These are phyloP conservation scores for Kazachstania viticola DNA, from an alignment of 805 yeast species.

Conservation along the genomic window DNA sequence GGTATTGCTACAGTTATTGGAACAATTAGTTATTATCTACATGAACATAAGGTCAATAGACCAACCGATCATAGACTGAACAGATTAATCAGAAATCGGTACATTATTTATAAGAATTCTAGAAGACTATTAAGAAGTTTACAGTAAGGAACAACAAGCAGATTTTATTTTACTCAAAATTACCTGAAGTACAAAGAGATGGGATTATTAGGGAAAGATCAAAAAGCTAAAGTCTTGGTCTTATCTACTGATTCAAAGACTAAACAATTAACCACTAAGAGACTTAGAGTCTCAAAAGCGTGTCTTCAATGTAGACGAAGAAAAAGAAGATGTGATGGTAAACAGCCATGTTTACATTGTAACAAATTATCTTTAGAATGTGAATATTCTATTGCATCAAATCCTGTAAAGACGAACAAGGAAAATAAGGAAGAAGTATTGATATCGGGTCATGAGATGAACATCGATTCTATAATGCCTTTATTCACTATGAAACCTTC, in stretches of 20 bases:
- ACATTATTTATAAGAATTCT: too few species aligned
- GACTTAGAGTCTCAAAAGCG: conserved; percentile 61
- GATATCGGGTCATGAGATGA: neutral
- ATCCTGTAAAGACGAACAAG: neutral
- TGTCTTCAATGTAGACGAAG: conserved; percentile 67
- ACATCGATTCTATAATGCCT: too few species aligned
- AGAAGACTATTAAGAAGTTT: too few species aligned
- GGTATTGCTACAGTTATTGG: conserved; percentile 54
- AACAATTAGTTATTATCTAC: conserved; percentile 46
- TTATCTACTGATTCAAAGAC: conserved; percentile 17
- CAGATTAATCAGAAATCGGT: conserved; percentile 37
- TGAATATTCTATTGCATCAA: conserved; percentile 1
- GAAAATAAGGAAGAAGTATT: neutral
- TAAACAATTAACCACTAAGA: conserved; percentile 26
- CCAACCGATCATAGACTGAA: conserved; percentile 48
- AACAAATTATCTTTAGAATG: conserved; percentile 1
- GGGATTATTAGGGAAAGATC: too few species aligned
- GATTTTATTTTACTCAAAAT: too few species aligned
- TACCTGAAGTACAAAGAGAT: too few species aligned
- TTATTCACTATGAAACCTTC: too few species aligned
- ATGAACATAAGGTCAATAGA: conserved; percentile 43
- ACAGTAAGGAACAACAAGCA: too few species aligned
- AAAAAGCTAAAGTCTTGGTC: conserved; percentile 15
- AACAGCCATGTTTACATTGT: conserved; percentile 62
- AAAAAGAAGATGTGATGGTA: conserved; percentile 73